Evolutionary conservation across 306 rosid species (phyloP), one percentile per base, ranked within the genome.

Genomic region (Citrullus colocynthis): DNA sequence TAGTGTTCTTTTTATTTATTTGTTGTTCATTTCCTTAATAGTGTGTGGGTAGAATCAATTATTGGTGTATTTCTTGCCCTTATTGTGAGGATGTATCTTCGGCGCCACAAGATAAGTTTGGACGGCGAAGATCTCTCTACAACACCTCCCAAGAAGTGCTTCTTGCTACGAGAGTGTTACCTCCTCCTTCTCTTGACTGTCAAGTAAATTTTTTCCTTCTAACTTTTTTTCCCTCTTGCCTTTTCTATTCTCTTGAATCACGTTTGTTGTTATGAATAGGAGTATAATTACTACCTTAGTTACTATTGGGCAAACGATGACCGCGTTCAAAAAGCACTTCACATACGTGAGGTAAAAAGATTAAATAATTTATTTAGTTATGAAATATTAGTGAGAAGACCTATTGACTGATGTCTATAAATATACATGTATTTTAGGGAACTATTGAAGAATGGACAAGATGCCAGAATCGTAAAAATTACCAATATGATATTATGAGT

Each of bases 251-350:
- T 28, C 17, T 4, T 65, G 1, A 65, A 37, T 1, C 2, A 48
- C 1, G 28, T 55, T 42, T 42, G 48, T 52, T 49, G 14, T 69
- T 17, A 13, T 2, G n/a, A 32, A 32, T 4, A 82, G 88, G 74
- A 9, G 42, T 20, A 83, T 64, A 79, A 11, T 14, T 74, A 78
- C 52, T 62, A 81, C 59, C 90, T 89, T 5, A 69, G 80, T 49
- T 52, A 14, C 9, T 65, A 80, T 39, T 91, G 98, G 97, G 88
- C 90, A n/a, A 89, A 93, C 39, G 82, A 88, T 45, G 81, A 74
- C 51, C 24, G 2, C 42, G 98, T 91, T 80, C 88, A 85, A 42
- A 78, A 52, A 59, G 93, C 90, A 34, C 85, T 93, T 45, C 85
- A 81, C 30, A 30, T 86, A 32, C 85, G 39, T 4, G 42, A 91